phyloP scores from a whole-genome alignment of 345 rosid species.

The Aegle marmelos region DNA sequence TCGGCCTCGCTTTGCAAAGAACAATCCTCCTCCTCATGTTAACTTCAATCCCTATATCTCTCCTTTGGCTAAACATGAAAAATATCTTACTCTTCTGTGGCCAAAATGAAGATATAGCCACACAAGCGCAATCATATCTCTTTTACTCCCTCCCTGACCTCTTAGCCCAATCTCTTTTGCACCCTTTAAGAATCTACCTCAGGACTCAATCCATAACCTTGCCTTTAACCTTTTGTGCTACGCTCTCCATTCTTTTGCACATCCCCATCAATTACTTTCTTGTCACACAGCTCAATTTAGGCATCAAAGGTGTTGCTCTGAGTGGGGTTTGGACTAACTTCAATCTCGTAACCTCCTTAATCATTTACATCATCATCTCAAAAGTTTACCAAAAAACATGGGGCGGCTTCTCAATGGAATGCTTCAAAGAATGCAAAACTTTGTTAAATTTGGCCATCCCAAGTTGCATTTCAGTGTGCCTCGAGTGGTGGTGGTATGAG shows the following conservation, averaged over 20 bases:
- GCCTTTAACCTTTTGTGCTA: slow-evolving; percentile 66
- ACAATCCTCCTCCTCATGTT: slow-evolving; percentile 56
- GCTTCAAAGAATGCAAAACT: slow-evolving; percentile 54
- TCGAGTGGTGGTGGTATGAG: slow-evolving; percentile 95
- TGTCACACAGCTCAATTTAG: slow-evolving; percentile 48
- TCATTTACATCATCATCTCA: slow-evolving; percentile 54
- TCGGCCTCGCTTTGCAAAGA: slow-evolving; percentile 64
- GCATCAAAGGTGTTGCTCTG: slow-evolving; percentile 70
- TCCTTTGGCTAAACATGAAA: slow-evolving; percentile 77
- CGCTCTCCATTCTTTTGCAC: slow-evolving; percentile 55
- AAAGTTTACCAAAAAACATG: slow-evolving; percentile 47
- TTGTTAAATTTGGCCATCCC: slow-evolving; percentile 60
- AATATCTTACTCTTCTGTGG: slow-evolving; percentile 51
- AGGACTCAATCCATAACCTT: slow-evolving; percentile 73
- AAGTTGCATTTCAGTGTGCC: slow-evolving; percentile 77
- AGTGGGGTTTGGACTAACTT: slow-evolving; percentile 70
- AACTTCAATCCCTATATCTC: slow-evolving; percentile 57
- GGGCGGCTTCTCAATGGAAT: slow-evolving; percentile 59
- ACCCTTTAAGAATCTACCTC: slow-evolving; percentile 82
- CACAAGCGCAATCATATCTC: slow-evolving; percentile 61
- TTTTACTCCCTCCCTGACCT: slow-evolving; percentile 80
- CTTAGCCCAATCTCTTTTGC: slow-evolving; percentile 67
- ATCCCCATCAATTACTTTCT: slow-evolving; percentile 62
- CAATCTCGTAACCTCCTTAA: slow-evolving; percentile 51
- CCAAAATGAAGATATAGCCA: slow-evolving; percentile 61